Evolutionary conservation across 345 rosid genomes (phyloP), one percentile per base, ranked within the genome.

Genomic region (Noccaea bulbosa): DNA sequence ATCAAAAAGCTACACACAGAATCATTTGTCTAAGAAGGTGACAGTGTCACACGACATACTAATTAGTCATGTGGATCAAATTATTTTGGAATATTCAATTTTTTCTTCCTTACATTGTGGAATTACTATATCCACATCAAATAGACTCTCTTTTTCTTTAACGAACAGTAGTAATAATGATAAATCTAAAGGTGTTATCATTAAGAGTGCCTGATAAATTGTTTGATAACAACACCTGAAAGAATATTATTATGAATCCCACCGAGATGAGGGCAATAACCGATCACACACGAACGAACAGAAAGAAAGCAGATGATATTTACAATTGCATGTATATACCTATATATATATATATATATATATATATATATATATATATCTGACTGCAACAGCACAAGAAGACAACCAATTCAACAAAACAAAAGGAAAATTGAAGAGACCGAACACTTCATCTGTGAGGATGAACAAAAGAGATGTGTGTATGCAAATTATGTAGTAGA

Each of bases 241-340:
- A 14, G 22, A 12, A 34, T 11, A 34, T 11, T 11, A 34, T 11
- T 53, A 16, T 32, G 43, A 53, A 40, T 41, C 50, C 3, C 1
- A 33, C 30, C 30, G 4, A 4, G 30, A 27, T 27, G 30, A 27
- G 30, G 30, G 30, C 14, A 20, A 4, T 53, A 30, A 32, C 62
- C 34, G 6, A 34, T 44, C 64, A 72, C 65, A 57, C 51, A 48
- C 51, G 34, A 73, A 37, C 33, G 30, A 27, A 27, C 4, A 27
- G 30, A 27, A 49, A 22, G 40, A 50, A 50, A 33, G 53, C 33
- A 8, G 6, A 9, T 59, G n/a, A 74, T 74, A 58, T 59, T 59
- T 74, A 74, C 78, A 66, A 15, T 49, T 66, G 33, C 58, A 17
- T 37, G 35, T 66, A 8, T 72, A 46, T 3, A 27, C 30, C 30